phyloP scores from a whole-genome alignment of 768 basidiomycete species.

The Auricularia sp. region DNA sequence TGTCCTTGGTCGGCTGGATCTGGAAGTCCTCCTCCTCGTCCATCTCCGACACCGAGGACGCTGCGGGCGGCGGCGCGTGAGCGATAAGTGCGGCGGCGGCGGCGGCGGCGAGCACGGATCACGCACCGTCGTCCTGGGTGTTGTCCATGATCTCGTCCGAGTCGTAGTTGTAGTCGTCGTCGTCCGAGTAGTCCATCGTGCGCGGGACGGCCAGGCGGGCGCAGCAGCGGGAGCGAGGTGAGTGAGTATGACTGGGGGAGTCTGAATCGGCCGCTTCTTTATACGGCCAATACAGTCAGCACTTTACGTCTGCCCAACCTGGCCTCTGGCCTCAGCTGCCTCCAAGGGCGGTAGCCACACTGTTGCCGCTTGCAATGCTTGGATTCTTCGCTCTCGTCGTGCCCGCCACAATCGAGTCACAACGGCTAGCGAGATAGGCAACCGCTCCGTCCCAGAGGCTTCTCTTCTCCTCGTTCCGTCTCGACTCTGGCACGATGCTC shows the following conservation, averaged over 20 bases:
- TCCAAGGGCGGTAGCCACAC: no score
- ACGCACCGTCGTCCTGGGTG: slow-evolving; percentile 12
- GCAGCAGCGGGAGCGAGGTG: neutral
- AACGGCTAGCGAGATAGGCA: no score
- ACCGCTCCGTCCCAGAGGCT: no score
- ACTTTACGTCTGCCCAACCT: no score
- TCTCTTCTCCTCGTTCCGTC: no score
- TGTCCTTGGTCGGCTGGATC: slow-evolving; percentile 37
- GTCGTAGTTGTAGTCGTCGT: slow-evolving; percentile 13
- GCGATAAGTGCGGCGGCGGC: neutral
- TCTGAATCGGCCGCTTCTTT: neutral
- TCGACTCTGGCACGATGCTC: no score
- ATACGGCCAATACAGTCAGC: no score
- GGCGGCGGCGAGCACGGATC: slow-evolving; percentile 4
- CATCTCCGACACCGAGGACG: slow-evolving; percentile 31
- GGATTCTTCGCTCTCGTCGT: no score
- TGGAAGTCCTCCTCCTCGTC: slow-evolving; percentile 55
- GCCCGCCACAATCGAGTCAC: no score
- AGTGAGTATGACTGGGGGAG: neutral
- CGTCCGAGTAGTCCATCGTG: slow-evolving; percentile 4
- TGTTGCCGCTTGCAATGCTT: no score
- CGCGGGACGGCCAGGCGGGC: neutral
- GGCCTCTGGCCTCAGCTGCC: no score
- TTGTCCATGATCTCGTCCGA: slow-evolving; percentile 11
- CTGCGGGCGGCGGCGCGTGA: slow-evolving; percentile 11